Percentiles rank a stretch among this genome's conserved stretches.
phyloP scores from a whole-genome alignment of 2,329 filamentous ascomycete genomes.

The Talaromyces rugulosus region DNA sequence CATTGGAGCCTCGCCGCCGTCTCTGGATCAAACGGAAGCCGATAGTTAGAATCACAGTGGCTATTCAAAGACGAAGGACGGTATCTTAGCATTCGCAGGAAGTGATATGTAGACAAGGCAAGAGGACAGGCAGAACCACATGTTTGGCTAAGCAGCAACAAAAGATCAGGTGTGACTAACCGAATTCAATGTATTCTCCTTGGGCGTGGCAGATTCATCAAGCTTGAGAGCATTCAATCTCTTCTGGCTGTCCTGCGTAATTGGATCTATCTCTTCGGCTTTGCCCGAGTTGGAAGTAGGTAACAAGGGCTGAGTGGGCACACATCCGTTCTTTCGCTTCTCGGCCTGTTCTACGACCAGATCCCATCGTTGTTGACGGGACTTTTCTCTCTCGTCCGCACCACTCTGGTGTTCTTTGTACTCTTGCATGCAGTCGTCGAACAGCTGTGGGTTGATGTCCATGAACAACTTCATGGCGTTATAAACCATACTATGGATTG shows the following conservation, averaged over 20 bases:
- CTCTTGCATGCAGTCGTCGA: slow-evolving; percentile 97
- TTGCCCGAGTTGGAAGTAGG: slow-evolving; percentile 21
- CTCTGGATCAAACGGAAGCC: slow-evolving; percentile 44
- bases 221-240: slow-evolving; percentile 85
- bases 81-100: slow-evolving; percentile 40
- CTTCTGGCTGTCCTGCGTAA: slow-evolving; percentile 78
- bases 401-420: slow-evolving; percentile 96
- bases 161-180: slow-evolving; percentile 35
- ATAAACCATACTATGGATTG: slow-evolving; percentile 99
- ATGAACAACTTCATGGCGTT: slow-evolving; percentile 99
- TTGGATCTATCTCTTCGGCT: slow-evolving; percentile 70
- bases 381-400: slow-evolving; percentile 75
- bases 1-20: slow-evolving; percentile 40
- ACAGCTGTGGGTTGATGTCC: slow-evolving; percentile 98
- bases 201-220: slow-evolving; percentile 55
- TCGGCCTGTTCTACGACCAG: slow-evolving; percentile 76
- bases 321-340: slow-evolving; percentile 54
- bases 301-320: slow-evolving; percentile 32
- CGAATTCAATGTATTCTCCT: slow-evolving; percentile 53
- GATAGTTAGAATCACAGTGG: slow-evolving; percentile 42
- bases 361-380: slow-evolving; percentile 85
- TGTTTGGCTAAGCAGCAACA: slow-evolving; percentile 20
- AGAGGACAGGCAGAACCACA: slow-evolving; percentile 5
- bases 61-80: slow-evolving; percentile 20
- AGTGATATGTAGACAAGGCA: slow-evolving; percentile 19